A percentile compares a stretch with the other conserved stretches of the same genome.
These are phyloP conservation scores for Saccharomycopsis fibuligera DNA, from an alignment of 805 yeast genomes.

Conservation along the genomic window DNA sequence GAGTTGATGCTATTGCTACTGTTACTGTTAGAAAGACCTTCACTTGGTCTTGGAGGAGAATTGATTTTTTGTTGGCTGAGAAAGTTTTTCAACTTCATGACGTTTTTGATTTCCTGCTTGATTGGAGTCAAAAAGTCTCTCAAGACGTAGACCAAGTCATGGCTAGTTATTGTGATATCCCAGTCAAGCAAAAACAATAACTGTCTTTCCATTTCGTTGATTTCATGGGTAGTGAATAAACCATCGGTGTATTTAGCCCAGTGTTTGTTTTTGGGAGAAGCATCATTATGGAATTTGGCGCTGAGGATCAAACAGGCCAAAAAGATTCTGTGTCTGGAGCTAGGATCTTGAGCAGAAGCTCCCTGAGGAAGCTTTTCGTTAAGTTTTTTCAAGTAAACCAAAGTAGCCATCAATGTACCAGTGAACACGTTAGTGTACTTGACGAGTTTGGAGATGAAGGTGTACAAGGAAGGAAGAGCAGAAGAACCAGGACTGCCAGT, in stretches of 20 bases:
- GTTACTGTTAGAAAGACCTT: neutral
- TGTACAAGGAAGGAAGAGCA: conserved; percentile 39
- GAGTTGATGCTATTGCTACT: neutral
- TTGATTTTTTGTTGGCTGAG: neutral
- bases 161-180: conserved; percentile 67
- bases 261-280: conserved; percentile 91
- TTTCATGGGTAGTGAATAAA: conserved; percentile 65
- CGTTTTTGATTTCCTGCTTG: conserved; percentile 34
- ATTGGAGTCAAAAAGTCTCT: conserved; percentile 74
- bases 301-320: conserved; percentile 82
- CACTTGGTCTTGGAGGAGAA: neutral
- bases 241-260: conserved; percentile 95
- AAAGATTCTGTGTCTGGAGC: conserved; percentile 90
- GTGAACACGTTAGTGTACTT: conserved; percentile 87
- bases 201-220: conserved; percentile 88
- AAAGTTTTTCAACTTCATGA: conserved; percentile 13
- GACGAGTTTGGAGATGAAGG: conserved; percentile 69
- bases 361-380: conserved; percentile 75
- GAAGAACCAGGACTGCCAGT: conserved; percentile 4
- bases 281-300: conserved; percentile 90
- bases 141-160: conserved; percentile 63
- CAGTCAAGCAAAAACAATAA: conserved; percentile 76
- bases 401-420: conserved; percentile 88
- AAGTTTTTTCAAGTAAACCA: conserved; percentile 75
- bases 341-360: conserved; percentile 79